A percentile compares a stretch with the other conserved stretches of the same genome.
Conservation (phyloP, 495 filamentous ascomycete genomes). For the Thermothielavioides terrestris region DNA sequence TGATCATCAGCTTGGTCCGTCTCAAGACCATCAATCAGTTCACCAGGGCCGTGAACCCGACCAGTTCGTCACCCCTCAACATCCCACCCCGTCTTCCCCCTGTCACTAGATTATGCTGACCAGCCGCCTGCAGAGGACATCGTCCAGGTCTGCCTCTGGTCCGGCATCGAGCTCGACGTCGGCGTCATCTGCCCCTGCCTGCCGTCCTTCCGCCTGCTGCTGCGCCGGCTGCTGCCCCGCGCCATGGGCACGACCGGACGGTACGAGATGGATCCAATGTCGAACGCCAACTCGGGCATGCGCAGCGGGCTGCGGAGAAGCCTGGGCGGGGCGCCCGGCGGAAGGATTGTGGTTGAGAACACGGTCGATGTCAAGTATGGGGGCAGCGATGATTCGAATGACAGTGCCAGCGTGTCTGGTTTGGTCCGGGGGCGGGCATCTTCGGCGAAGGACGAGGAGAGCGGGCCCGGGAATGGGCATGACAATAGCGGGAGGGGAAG, state of each 20-base stretch:
- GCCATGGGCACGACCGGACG: slow-evolving; percentile 7
- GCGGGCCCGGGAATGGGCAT: background rate
- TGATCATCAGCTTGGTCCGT: slow-evolving; percentile 24
- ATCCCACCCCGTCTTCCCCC: background rate
- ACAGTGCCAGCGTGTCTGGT: slow-evolving; percentile 8
- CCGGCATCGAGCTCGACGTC: slow-evolving; percentile 25
- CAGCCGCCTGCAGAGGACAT: slow-evolving; percentile 17
- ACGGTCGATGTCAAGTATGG: background rate
- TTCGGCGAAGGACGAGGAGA: background rate
- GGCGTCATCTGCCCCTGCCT: slow-evolving; percentile 28
- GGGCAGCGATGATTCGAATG: background rate
- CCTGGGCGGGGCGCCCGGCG: background rate
- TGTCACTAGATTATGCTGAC: background rate
- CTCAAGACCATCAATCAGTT: slow-evolving; percentile 26
- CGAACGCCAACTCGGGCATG: background rate
- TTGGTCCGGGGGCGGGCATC: slow-evolving; percentile 1
- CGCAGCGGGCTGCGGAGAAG: background rate
- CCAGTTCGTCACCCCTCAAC: slow-evolving; percentile 11
- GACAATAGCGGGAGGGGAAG: background rate
- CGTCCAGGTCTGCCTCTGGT: slow-evolving; percentile 23
- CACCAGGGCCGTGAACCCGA: slow-evolving; percentile 19
- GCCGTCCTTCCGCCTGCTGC: slow-evolving; percentile 21
- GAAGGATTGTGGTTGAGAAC: background rate
- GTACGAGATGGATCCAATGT: slow-evolving; percentile 12
- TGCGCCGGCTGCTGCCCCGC: slow-evolving; percentile 16